A percentile compares a stretch with the other conserved stretches of the same genome.
Conservation (phyloP, 2,329 filamentous ascomycete species). For the Arthrobotrys iridis region DNA sequence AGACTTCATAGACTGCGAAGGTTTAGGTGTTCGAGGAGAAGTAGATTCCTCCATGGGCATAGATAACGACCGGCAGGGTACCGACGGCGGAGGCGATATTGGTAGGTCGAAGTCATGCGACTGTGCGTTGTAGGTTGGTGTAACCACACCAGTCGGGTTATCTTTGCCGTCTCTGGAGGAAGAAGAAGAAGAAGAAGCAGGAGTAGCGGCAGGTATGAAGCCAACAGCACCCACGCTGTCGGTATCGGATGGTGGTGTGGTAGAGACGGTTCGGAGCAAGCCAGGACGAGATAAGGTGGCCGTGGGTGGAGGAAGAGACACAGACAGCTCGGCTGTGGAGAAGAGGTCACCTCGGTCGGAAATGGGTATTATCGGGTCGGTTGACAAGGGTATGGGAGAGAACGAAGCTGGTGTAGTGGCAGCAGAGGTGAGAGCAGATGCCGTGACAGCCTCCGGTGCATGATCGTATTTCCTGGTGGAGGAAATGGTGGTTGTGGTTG, state of each 20-base stretch:
- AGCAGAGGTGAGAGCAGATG: not conserved
- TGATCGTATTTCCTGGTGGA: constrained; percentile 28
- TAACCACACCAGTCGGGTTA: constrained; percentile 47
- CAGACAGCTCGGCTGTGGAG: not conserved
- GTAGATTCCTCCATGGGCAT: constrained; percentile 24
- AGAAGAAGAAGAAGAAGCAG: not conserved
- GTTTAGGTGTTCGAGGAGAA: constrained; percentile 33
- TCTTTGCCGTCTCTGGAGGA: constrained; percentile 26
- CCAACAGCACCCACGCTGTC: not conserved
- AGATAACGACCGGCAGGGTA: constrained; percentile 41
- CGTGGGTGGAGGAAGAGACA: not conserved
- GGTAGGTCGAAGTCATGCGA: constrained; percentile 49
- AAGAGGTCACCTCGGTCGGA: constrained; percentile 47
- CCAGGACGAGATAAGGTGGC: not conserved
- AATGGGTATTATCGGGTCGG: constrained; percentile 37
- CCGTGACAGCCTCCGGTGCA: constrained; percentile 24
- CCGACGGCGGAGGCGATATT: constrained; percentile 43
- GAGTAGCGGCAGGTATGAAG: not conserved
- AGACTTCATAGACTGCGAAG: constrained; percentile 39
- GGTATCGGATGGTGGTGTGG: constrained; percentile 29
- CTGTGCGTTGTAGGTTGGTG: constrained; percentile 40
- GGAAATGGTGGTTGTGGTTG: constrained; percentile 5
- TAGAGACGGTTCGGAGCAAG: not conserved
- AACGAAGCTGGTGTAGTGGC: constrained; percentile 15
- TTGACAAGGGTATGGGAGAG: constrained; percentile 26